Evolutionary conservation across 164 flowering plant species (phyloP), one percentile per base, ranked within the genome.

Genomic region (Vitis rotundifolia): DNA sequence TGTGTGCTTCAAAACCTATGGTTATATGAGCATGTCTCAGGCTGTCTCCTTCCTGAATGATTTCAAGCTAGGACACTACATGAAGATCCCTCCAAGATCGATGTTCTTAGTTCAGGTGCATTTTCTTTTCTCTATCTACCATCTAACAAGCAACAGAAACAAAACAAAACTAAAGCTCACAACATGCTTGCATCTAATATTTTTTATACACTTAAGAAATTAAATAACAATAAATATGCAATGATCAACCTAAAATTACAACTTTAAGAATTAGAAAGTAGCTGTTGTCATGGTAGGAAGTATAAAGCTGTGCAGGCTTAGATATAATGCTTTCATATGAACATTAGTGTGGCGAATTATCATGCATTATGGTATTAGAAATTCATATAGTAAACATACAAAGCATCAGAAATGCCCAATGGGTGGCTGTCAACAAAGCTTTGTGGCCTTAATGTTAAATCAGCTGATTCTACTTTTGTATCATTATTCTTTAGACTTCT

Each of bases 71-170:
- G 90, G 88, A 19, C 90, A 84, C 57, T 86, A 84, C 83, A 87
- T 87, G 91, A 87, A 87, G 85, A 87, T 87, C 69, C 91, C 91
- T 71, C 91, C 91, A 66, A 78, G 84, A 81, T 88, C 88, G 12
- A 88, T 86, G 92, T 88, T 85, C 75, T 68, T 88, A 68, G 92
- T 88, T 73, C 92, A 88, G 91, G 91, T 86, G 81, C 12, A 58
- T 61, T 29, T 51, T 14, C 19, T 31, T 16, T 3, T 3, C 5
- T 16, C 49, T 51, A 71, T 61, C 11, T 22, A 29, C 58, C 9
- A 59, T 18, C 5, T 3, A n/a, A 22, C 3, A 52, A 61, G 49
- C 13, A 22, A 15, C 29, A 55, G 11, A 7, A 53, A 67, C n/a
- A 9, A 55, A 57, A 54, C n/a, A 62, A 13, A 11, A 13, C 51